Evolutionary conservation across 2,329 filamentous ascomycete genomes (phyloP).

Genomic region (Ilyonectria sp.): DNA sequence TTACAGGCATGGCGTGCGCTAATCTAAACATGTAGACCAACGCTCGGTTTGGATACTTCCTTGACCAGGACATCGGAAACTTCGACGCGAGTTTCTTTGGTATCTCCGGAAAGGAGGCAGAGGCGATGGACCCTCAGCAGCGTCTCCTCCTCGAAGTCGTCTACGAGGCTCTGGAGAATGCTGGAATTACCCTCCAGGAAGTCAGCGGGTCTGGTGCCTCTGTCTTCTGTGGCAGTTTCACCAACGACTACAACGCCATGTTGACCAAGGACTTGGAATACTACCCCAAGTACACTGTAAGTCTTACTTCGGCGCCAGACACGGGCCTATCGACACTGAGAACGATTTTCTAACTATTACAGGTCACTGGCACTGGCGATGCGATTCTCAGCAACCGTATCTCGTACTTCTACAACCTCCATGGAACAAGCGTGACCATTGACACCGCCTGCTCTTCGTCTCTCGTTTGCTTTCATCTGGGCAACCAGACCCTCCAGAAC

Average conservation of each 20-base stretch:
- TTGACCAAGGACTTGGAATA: conserved; percentile 48
- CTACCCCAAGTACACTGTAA: conserved; percentile 52
- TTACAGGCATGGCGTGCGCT: background rate
- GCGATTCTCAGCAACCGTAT: conserved; percentile 50
- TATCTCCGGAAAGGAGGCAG: conserved; percentile 57
- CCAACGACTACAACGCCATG: conserved; percentile 47
- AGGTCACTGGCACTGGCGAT: conserved; percentile 44
- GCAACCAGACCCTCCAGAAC: conserved; percentile 48
- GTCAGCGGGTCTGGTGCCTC: conserved; percentile 42
- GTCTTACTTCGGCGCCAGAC: conserved; percentile 43
- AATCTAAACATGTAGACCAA: conserved; percentile 24
- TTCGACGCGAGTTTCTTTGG: conserved; percentile 58
- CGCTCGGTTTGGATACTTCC: conserved; percentile 46
- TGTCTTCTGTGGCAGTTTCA: conserved; percentile 52
- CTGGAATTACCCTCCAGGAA: conserved; percentile 51
- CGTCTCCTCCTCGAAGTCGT: conserved; percentile 50
- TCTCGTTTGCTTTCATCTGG: conserved; percentile 46
- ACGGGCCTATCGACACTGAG: background rate
- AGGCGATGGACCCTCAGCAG: conserved; percentile 57
- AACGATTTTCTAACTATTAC: background rate
- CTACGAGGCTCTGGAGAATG: conserved; percentile 49
- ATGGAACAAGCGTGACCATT: conserved; percentile 50
- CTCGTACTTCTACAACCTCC: conserved; percentile 55
- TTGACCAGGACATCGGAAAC: conserved; percentile 50
- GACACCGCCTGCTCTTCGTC: conserved; percentile 57